phyloP scores from a whole-genome alignment of 164 flowering plant species.

The Chimonanthus salicifolius region DNA sequence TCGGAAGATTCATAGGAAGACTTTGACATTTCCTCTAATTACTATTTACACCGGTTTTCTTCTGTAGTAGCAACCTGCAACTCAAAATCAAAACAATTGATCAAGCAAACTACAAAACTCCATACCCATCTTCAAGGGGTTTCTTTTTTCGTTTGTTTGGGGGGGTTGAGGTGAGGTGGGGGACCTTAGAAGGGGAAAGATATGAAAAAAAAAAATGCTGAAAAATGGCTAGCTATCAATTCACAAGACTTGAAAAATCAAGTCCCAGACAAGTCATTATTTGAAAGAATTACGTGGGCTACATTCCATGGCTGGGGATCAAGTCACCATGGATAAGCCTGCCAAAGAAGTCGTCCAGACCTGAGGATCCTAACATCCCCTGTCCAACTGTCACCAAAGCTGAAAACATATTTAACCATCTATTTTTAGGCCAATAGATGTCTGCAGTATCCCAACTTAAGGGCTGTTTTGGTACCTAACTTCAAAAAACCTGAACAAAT shows the following conservation, averaged over 20 bases:
- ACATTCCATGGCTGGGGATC: not conserved
- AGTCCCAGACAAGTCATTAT: not conserved
- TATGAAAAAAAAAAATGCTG: not conserved
- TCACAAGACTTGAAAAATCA: not conserved
- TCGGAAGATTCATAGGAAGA: constrained; percentile 37
- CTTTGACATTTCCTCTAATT: constrained; percentile 44
- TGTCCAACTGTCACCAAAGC: too few relatives aligned
- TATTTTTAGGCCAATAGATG: too few relatives aligned
- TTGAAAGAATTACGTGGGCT: not conserved
- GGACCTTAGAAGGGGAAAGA: not conserved
- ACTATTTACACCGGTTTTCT: constrained; percentile 13
- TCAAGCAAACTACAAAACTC: not conserved
- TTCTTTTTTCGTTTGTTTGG: not conserved
- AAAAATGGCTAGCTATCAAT: not conserved
- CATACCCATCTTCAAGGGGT: not conserved
- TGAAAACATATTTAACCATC: too few relatives aligned
- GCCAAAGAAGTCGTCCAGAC: too few relatives aligned
- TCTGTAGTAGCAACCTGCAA: constrained; percentile 22
- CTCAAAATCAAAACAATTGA: constrained; percentile 2
- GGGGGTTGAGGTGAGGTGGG: not conserved
- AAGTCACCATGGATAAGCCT: not conserved
- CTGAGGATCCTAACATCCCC: too few relatives aligned
- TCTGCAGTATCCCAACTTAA: too few relatives aligned
- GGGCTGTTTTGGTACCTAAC: too few relatives aligned
- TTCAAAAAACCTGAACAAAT: too few relatives aligned